Conservation (phyloP, 2,329 filamentous ascomycete genomes). For the Aspergillus fischeri region DNA sequence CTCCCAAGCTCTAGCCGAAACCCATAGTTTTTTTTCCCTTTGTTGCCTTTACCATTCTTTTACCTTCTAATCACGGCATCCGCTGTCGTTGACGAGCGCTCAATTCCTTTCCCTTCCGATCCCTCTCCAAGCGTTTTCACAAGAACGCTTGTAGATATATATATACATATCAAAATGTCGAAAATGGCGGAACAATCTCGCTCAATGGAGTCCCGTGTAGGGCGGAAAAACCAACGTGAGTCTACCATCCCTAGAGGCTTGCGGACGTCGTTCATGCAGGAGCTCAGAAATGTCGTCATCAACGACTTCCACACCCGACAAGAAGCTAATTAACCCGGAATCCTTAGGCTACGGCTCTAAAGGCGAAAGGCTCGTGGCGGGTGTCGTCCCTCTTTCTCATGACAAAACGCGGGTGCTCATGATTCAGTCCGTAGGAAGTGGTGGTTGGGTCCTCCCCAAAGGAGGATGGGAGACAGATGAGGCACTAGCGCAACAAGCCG, state of each 20-base stretch:
- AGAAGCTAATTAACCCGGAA: slow-evolving; percentile 17
- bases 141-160: background rate
- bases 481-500: slow-evolving; percentile 76
- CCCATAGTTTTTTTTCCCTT: slow-evolving; percentile 7
- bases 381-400: slow-evolving; percentile 80
- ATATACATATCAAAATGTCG: slow-evolving; percentile 7
- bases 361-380: slow-evolving; percentile 91
- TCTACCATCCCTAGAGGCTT: slow-evolving; percentile 16
- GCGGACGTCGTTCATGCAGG: background rate
- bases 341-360: slow-evolving; percentile 77
- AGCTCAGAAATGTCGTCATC: background rate
- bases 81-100: background rate
- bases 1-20: background rate
- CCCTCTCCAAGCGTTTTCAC: background rate
- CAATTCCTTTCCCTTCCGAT: background rate
- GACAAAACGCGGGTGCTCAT: slow-evolving; percentile 87
- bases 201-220: slow-evolving; percentile 46
- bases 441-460: slow-evolving; percentile 95
- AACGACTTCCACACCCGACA: background rate
- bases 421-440: slow-evolving; percentile 86
- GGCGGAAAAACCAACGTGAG: slow-evolving; percentile 49
- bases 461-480: slow-evolving; percentile 98
- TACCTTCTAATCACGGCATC: background rate
- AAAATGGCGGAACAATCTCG: slow-evolving; percentile 40
- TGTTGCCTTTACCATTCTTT: slow-evolving; percentile 1